Evolutionary conservation across 495 filamentous ascomycete species (phyloP).

Genomic region (Hypomontagnella monticulosa): DNA sequence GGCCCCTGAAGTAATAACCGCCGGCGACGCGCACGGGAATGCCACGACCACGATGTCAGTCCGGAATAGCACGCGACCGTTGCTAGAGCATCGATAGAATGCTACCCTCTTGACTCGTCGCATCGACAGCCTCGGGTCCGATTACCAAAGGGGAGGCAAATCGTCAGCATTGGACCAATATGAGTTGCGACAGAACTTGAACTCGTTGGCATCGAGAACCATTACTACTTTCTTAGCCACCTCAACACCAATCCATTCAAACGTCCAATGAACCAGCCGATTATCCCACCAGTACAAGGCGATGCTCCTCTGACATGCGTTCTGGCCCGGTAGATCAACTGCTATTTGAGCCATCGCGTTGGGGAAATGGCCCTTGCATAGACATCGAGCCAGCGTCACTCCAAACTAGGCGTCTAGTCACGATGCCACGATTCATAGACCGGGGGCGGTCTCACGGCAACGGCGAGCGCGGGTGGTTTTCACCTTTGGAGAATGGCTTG

Average conservation of each 20-base stretch:
- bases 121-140: background rate
- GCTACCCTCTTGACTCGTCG: background rate
- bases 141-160: background rate
- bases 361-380: conserved; percentile 9
- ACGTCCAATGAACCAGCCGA: conserved; percentile 16
- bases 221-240: conserved; percentile 21
- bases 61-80: background rate
- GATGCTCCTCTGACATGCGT: conserved; percentile 12
- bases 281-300: conserved; percentile 13
- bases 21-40: conserved; percentile 12
- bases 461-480: conserved; percentile 21
- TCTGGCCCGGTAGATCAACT: conserved; percentile 21
- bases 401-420: conserved; percentile 18
- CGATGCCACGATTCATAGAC: conserved; percentile 36
- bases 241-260: conserved; percentile 20
- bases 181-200: conserved; percentile 20
- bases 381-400: conserved; percentile 17
- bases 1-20: conserved; percentile 20
- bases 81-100: background rate
- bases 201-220: conserved; percentile 21
- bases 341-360: conserved; percentile 14
- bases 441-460: conserved; percentile 27
- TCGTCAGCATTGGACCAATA: conserved; percentile 13
- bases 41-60: background rate
- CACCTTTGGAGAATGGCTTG: conserved; percentile 32